Evolutionary conservation across 495 filamentous ascomycete species (phyloP), one percentile per base, ranked within the genome.

Genomic region (Aspergillus diversus): DNA sequence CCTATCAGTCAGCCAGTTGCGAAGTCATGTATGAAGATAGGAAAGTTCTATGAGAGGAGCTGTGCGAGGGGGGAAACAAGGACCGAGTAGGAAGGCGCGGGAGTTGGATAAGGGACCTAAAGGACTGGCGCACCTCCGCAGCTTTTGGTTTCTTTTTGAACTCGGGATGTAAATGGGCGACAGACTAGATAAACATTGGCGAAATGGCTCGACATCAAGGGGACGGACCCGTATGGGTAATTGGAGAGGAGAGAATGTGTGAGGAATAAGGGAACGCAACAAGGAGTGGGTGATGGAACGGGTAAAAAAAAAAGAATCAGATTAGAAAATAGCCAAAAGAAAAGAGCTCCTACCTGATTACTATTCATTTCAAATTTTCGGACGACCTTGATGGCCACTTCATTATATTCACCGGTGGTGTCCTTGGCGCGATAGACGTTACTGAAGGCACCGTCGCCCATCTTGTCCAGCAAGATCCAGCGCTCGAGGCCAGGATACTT

Each of bases 381-480:
- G 58, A 99, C 95, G 27, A 99, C 95, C 72, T 99, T 99, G 84
- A 99, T 98, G 49, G 95, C 95, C 15, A 95, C 92, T 69, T 99
- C 90, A 47, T 86, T 88, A 46, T 83, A 83, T 56, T 89, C 79
- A 21, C 88, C 87, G 5, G 77, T 80, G 35, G 79, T 81, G 74
- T 99, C 96, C 61, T 81, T 82, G 16, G 96, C 95, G 4, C 91
- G 87, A 74, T 97, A 99, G 59, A 99, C 95, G 64, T 99, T 99
- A 81, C 94, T 97, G 83, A 99, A 99, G 48, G 95, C 95, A 55
- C 95, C 95, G 68, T 99, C 95, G 57, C 95, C 95, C 95, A 99
- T 99, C 83, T 99, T 99, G 76, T 98, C 93, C 43, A 96, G 6
- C 47, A 99, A 75, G 57, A 89, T 86, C 89, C 90, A 99, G 66